Evolutionary conservation across 495 filamentous ascomycete species (phyloP), one percentile per base, ranked within the genome.

Genomic region (Aspergillus sclerotiicarbonarius): DNA sequence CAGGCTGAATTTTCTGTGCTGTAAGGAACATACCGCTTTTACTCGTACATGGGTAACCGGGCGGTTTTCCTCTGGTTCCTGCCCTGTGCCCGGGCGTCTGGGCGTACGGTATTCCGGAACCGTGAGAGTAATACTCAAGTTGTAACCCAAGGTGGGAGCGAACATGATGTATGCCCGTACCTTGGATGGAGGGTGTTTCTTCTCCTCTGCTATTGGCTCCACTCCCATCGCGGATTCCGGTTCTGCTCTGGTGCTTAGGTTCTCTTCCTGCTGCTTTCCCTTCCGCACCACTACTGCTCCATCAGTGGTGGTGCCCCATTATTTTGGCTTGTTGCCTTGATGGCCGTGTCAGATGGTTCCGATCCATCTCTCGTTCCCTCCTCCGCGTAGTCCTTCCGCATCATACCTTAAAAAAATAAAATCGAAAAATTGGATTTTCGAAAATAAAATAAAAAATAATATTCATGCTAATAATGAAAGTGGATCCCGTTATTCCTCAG

Each of bases 301-400:
- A 44, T 58, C 50, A 59, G 59, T 58, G 25, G 51, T 56, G 25
- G 51, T 56, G 53, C 57, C 48, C 52, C 56, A 53, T 54, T 57
- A 47, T 64, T 54, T 59, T 44, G 49, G 32, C 49, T 53, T 45
- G 62, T 57, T 56, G 58, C 51, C 37, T 56, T 39, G 33, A 53
- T 48, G 41, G 52, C 53, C 66, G 60, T 70, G 60, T 71, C 65
- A 68, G 68, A 67, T 67, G 62, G 61, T 63, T 51, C 57, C 66
- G 70, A 69, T 64, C 62, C 65, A 62, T 64, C 62, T 49, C 60
- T 51, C 50, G 33, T 57, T 61, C 58, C 49, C 51, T 47, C 35
- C 35, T 60, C 58, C 58, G 53, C 51, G 29, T 58, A 58, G 41
- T 56, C 53, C 58, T 56, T 61, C 56, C 30, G 48, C 57, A 64